Evolutionary conservation across 2,329 filamentous ascomycete genomes (phyloP), one percentile per base, ranked within the genome.

Genomic region (Diaporthe velutina): DNA sequence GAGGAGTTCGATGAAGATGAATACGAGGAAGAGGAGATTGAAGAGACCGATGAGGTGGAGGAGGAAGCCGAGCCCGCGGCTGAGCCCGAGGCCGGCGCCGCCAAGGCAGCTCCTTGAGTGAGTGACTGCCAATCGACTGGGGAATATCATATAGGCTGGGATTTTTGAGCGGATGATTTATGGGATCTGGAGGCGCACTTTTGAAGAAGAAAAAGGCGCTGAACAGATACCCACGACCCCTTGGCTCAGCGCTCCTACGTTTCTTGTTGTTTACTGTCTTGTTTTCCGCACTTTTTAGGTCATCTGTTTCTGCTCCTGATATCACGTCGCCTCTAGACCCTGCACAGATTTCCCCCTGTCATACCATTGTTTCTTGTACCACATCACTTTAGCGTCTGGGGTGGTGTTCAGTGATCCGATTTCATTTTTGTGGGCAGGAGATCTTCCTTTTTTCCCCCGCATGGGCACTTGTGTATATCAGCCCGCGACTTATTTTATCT

Each of bases 401-500:
- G 40, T 45, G 70, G 28, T 73, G 73, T 64, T 68, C 17, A 58
- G 58, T 72, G 70, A 54, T 64, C 33, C 38, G 45, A 72, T 72
- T 72, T 15, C 35, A 54, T 40, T 17, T 28, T 68, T 52, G 57
- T 40, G 17, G 35, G 40, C 35, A 40, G 50, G 50, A 42, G 25
- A 12, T 67, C 8, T 45, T 66, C 48, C 12, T 25, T 28, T 52
- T 58, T 28, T 58, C 28, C 38, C 19, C 10, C 52, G 38, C 48
- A 66, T 30, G 28, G 48, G 73, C 58, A 48, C 33, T 74, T 74
- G 73, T 67, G 68, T 74, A 72, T 67, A 71, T 64, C 58, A 72
- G 45, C 58, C 33, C 50, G 9, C 25, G 22, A 13, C 45, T 38
- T 45, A 55, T 52, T 19, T 45, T 52, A 60, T 48, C 48, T 48